Base-by-base conservation (phyloP, 2,329 filamentous ascomycete species). In the Fusarium solani-melongenae region DNA sequence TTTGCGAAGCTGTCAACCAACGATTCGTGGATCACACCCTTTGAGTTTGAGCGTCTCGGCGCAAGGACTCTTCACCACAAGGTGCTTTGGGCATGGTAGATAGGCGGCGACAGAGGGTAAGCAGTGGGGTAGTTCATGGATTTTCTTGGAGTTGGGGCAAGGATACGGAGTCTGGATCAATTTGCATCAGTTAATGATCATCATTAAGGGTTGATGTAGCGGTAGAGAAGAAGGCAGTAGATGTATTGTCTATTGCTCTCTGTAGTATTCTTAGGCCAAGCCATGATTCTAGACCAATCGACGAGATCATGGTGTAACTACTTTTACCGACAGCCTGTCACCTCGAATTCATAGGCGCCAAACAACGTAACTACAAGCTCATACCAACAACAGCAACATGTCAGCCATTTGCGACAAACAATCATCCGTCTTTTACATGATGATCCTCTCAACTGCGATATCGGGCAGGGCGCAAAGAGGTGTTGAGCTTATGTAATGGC, bases 1-100 rank as follows among this genome's bases (percentile, higher is more conserved):
- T 99, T 98, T 86, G 95, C 94, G 4, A 95, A 97, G 84, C 85
- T 98, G 76, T 90, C 92, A 53, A 95, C 94, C 17, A 98, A 98
- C 83, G 96, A 99, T 82, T 96, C 93, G 78, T 99, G 96, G 96
- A 94, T 98, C 79, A 93, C 92, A 15, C 90, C 91, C 55, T 87
- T 92, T 77, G 96, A 98, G 86, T 98, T 96, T 83, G 95, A 98
- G 84, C 90, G 94, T 67, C 81, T 98, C 62, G 96, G 95, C 4
- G 89, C 91, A 68, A 89, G 96, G 79, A 88, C 96, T 67, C 84
- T 99, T 81, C 94, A 95, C 75, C 94, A 96, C 83, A 97, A 97
- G 87, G 89, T 91, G 63, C 83, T 91, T 46, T 91, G 89, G 89
- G 86, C 88, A 69, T 91, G 88, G 87, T 90, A 82, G 31, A 29